Evolutionary conservation across 305 asterid genomes (phyloP), one percentile per base, ranked within the genome.

Genomic region (Fraxinus greggii): DNA sequence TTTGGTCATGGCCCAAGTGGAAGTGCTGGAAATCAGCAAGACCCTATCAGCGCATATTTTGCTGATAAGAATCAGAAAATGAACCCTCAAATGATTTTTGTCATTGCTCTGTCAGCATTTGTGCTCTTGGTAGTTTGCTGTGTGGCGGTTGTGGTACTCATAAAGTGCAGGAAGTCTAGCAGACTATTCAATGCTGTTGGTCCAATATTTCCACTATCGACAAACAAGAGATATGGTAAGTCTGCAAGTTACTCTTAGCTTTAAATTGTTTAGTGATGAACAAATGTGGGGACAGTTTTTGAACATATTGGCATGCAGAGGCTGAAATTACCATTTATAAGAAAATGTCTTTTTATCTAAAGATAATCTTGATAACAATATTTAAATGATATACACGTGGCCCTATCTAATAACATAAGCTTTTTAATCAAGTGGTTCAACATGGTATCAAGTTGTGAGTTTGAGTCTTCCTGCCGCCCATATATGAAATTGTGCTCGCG

Each of bases 141-240:
- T 85, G 94, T 93, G 38, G 97, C 93, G 72, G 85, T 91, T 77
- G 93, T 87, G 84, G 70, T 91, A 70, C 85, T 96, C 81, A 65
- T 96, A 79, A 96, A 91, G 83, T 94, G 95, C 89, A 94, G 95
- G 93, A 92, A 86, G 83, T 84, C 89, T 70, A 76, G 88, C 80
- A 84, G 91, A 84, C 92, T 95, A 63, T 88, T 97, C 83, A 93
- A 85, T 89, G 93, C 97, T 83, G 95, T 91, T 79, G 99, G 97
- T 75, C 98, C 99, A 36, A 93, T 88, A 73, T 85, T 88, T 80
- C 82, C 92, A 78, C 84, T 90, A 45, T 88, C 97, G 45, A 80
- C 85, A 63, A 88, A 91, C 88, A 94, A 96, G 92, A 91, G 92
- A 93, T 88, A 88, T 78, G 98, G 99, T 92, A 91, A 82, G 85